Percentiles rank a stretch among this genome's conserved stretches.
phyloP scores from a whole-genome alignment of 2,329 filamentous ascomycete genomes.

The Akanthomyces uredinophilus region DNA sequence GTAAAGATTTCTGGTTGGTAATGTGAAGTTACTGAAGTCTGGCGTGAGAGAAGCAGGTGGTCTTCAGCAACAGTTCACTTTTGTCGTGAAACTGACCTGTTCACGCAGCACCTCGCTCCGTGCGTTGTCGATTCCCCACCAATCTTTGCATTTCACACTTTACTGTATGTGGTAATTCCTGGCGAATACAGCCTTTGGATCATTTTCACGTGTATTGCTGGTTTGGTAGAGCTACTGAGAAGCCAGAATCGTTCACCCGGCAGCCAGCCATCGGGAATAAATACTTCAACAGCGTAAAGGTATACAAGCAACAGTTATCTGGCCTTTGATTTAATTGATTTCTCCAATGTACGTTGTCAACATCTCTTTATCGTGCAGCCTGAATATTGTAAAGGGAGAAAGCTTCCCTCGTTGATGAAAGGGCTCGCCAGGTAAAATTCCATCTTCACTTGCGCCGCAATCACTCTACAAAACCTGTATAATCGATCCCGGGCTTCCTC shows the following conservation, averaged over 20 bases:
- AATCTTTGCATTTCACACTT: not conserved
- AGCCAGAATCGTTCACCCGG: not conserved
- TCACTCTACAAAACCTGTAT: not conserved
- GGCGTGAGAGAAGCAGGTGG: not conserved
- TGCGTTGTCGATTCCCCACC: not conserved
- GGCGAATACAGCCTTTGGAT: not conserved
- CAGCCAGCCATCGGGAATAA: not conserved
- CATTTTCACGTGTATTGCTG: not conserved
- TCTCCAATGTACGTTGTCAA: not conserved
- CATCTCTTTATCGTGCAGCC: not conserved
- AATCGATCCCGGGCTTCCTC: constrained; percentile 7
- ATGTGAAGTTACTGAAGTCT: not conserved
- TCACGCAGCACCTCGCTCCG: not conserved
- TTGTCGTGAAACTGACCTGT: not conserved
- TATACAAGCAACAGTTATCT: too few species aligned
- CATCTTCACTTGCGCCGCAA: not conserved
- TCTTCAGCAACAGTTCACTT: not conserved
- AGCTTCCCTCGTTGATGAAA: not conserved
- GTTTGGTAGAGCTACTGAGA: not conserved
- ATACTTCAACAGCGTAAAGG: too few species aligned
- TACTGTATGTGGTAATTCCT: not conserved
- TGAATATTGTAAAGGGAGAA: not conserved
- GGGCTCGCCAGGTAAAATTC: not conserved
- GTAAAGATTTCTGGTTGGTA: not conserved
- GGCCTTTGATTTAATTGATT: not conserved